phyloP scores from a whole-genome alignment of 441 rosid species.

The Mallotus japonicus region DNA sequence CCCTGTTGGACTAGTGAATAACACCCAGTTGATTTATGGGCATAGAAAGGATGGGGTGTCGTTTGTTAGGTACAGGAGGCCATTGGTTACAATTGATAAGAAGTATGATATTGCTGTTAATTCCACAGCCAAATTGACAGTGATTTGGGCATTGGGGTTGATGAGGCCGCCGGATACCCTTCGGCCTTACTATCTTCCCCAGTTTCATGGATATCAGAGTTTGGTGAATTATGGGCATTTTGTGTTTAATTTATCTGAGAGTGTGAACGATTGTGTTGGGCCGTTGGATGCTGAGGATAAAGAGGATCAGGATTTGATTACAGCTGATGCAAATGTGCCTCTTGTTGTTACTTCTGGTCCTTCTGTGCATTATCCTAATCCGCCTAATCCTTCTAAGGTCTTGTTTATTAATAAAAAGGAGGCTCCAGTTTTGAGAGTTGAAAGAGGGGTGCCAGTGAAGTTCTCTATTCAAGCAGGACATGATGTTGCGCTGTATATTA shows the following conservation, averaged over 20 bases:
- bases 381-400: slow-evolving; percentile 78
- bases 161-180: slow-evolving; percentile 82
- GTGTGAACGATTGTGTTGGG: slow-evolving; percentile 71
- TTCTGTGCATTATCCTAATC: slow-evolving; percentile 75
- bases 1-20: slow-evolving; percentile 50
- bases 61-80: slow-evolving; percentile 73
- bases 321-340: slow-evolving; percentile 68
- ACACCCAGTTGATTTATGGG: slow-evolving; percentile 71
- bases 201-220: slow-evolving; percentile 66
- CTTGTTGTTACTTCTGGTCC: slow-evolving; percentile 69
- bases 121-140: slow-evolving; percentile 44
- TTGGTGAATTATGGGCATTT: slow-evolving; percentile 54
- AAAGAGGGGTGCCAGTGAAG: slow-evolving; percentile 88
- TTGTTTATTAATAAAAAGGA: slow-evolving; percentile 90
- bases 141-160: slow-evolving; percentile 94
- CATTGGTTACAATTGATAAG: slow-evolving; percentile 53
- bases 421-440: slow-evolving; percentile 84
- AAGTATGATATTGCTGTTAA: slow-evolving; percentile 77
- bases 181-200: slow-evolving; percentile 81
- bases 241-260: slow-evolving; percentile 54
- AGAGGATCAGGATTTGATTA: slow-evolving; percentile 81
- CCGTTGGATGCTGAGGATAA: slow-evolving; percentile 82
- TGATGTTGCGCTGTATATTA: slow-evolving; percentile 80
- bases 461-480: slow-evolving; percentile 89
- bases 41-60: slow-evolving; percentile 95